phyloP scores from a whole-genome alignment of 164 flowering plant genomes.

The Stephania cephalantha region DNA sequence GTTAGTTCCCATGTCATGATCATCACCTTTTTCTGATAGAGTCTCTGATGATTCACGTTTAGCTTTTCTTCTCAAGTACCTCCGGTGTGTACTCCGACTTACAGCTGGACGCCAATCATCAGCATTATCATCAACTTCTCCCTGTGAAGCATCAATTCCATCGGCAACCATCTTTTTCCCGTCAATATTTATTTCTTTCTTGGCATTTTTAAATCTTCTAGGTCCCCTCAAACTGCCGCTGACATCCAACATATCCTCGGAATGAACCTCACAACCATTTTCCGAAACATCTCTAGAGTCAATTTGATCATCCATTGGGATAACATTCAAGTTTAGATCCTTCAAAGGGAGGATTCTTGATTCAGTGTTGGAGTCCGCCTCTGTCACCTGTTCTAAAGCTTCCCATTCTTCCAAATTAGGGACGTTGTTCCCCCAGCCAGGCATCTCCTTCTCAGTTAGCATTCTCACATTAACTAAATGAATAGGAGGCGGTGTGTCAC shows the following conservation, averaged over 20 bases:
- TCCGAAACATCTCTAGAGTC: constrained; percentile 29
- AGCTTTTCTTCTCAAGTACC: constrained; percentile 71
- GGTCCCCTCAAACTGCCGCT: constrained; percentile 21
- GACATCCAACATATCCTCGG: constrained; percentile 31
- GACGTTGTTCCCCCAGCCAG: constrained; percentile 96
- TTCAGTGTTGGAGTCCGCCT: constrained; percentile 23
- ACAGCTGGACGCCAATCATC: constrained; percentile 87
- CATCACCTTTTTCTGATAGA: constrained; percentile 32
- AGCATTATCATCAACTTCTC: constrained; percentile 51
- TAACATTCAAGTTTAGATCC: constrained; percentile 49
- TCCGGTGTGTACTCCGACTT: constrained; percentile 82
- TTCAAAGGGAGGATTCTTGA: constrained; percentile 80
- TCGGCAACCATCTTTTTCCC: constrained; percentile 80
- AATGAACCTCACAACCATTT: constrained; percentile 26
- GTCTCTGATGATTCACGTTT: constrained; percentile 52
- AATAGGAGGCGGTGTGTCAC: constrained; percentile 77
- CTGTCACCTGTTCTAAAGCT: constrained; percentile 61
- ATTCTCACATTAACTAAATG: constrained; percentile 65
- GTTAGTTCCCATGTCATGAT: constrained; percentile 24
- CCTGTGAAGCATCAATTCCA: constrained; percentile 86
- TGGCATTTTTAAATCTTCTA: constrained; percentile 36
- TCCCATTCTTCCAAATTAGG: constrained; percentile 97
- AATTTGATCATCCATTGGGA: constrained; percentile 25
- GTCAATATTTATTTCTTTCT: constrained; percentile 59
- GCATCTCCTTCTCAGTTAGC: constrained; percentile 82